These are phyloP conservation scores for Solanum etuberosum DNA, from an alignment of 257 asterid genomes.

Conservation along the genomic window DNA sequence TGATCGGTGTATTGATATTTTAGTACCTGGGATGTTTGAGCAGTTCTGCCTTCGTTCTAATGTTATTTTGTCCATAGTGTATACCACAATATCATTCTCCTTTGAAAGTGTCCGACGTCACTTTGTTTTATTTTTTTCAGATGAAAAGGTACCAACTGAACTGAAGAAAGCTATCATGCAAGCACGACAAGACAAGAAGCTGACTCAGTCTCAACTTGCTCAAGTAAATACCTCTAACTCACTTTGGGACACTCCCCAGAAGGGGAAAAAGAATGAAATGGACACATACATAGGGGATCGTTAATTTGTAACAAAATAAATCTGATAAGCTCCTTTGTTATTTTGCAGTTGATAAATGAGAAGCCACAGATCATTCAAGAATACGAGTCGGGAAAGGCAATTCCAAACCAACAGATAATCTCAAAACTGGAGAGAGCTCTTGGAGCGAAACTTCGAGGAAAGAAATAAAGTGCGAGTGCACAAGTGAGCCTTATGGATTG, in stretches of 20 bases:
- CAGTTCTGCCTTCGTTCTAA: background rate
- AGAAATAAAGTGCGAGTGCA: conserved; percentile 25
- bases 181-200: conserved; percentile 76
- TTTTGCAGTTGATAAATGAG: conserved; percentile 58
- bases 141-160: conserved; percentile 81
- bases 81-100: background rate
- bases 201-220: conserved; percentile 88
- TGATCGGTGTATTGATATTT: background rate
- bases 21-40: background rate
- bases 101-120: background rate
- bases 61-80: background rate
- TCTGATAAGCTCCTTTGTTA: background rate
- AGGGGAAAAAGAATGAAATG: background rate
- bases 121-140: conserved; percentile 17
- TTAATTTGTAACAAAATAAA: background rate
- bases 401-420: conserved; percentile 62
- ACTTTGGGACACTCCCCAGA: background rate
- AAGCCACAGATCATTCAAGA: conserved; percentile 49
- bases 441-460: conserved; percentile 67
- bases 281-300: background rate
- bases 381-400: conserved; percentile 58
- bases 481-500: background rate
- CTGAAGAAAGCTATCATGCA: conserved; percentile 82
- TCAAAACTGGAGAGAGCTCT: conserved; percentile 82
- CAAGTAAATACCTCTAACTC: conserved; percentile 31